These are phyloP conservation scores for Phaeoacremonium minimum DNA, from an alignment of 2,329 filamentous ascomycete genomes.

Conservation along the genomic window DNA sequence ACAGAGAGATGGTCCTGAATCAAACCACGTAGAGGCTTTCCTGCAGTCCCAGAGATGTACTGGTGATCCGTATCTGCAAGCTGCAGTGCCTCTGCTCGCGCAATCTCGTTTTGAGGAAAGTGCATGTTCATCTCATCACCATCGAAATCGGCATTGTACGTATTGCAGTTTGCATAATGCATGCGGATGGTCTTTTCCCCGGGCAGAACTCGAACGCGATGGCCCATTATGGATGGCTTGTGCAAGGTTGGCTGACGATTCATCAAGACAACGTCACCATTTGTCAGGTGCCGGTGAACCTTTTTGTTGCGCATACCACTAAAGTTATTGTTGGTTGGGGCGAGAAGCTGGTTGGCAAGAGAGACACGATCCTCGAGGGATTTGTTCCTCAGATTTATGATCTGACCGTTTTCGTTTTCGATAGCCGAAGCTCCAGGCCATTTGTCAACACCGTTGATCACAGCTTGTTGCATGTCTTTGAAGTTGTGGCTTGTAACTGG, in stretches of 20 bases:
- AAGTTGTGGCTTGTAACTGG: constrained; percentile 98
- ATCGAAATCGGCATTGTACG: constrained; percentile 98
- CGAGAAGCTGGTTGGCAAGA: constrained; percentile 87
- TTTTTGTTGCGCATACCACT: constrained; percentile 87
- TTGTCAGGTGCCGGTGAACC: constrained; percentile 91
- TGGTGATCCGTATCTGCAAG: constrained; percentile 97
- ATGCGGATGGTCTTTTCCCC: constrained; percentile 97
- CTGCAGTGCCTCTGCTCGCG: constrained; percentile 84
- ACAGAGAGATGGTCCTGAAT: constrained; percentile 99
- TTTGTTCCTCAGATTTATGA: constrained; percentile 83
- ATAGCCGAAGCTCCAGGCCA: constrained; percentile 95
- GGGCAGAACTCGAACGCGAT: constrained; percentile 84
- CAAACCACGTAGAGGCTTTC: constrained; percentile 88
- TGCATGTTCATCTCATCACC: constrained; percentile 99
- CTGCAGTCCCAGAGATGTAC: constrained; percentile 89
- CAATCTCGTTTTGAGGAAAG: constrained; percentile 95
- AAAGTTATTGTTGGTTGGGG: constrained; percentile 70
- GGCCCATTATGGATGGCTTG: constrained; percentile 98
- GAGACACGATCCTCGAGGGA: constrained; percentile 83
- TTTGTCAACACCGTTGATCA: constrained; percentile 88
- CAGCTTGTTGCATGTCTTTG: constrained; percentile 89
- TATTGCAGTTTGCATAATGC: constrained; percentile 99
- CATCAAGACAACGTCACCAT: constrained; percentile 97
- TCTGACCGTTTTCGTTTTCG: constrained; percentile 91
- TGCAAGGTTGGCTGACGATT: constrained; percentile 97